Conservation (phyloP, 495 filamentous ascomycete species). For the Sordaria brevicollis region DNA sequence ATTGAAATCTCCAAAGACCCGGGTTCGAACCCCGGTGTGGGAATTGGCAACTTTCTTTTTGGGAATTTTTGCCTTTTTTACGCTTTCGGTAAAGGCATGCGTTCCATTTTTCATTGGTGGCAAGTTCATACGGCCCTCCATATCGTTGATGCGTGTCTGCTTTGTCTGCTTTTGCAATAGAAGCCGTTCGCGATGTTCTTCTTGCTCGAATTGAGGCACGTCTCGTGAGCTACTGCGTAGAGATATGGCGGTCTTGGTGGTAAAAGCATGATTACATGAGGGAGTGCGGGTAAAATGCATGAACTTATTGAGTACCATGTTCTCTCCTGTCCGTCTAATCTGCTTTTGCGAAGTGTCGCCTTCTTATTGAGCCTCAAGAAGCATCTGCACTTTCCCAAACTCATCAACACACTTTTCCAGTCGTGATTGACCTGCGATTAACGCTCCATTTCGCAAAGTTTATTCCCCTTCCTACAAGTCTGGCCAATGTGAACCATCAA, state of each 20-base stretch:
- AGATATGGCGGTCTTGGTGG: neutral
- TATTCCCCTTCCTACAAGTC: too few relatives aligned
- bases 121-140: neutral
- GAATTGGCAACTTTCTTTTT: neutral
- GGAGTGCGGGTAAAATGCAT: neutral
- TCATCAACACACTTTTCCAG: too few relatives aligned
- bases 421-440: too few relatives aligned
- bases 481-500: too few relatives aligned
- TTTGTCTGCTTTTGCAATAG: neutral
- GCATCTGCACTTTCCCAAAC: too few relatives aligned
- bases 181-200: neutral
- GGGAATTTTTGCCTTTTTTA: neutral
- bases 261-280: neutral
- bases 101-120: neutral
- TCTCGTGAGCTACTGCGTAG: neutral
- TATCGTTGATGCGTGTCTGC: neutral
- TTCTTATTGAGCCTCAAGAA: too few relatives aligned
- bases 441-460: too few relatives aligned
- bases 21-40: neutral
- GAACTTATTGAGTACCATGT: too few relatives aligned
- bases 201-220: neutral
- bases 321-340: too few relatives aligned
- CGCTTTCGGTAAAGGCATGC: neutral
- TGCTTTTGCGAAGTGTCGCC: too few relatives aligned
- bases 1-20: neutral